Conservation (phyloP, 1,139 yeast species). For the Candida glucosophila region DNA sequence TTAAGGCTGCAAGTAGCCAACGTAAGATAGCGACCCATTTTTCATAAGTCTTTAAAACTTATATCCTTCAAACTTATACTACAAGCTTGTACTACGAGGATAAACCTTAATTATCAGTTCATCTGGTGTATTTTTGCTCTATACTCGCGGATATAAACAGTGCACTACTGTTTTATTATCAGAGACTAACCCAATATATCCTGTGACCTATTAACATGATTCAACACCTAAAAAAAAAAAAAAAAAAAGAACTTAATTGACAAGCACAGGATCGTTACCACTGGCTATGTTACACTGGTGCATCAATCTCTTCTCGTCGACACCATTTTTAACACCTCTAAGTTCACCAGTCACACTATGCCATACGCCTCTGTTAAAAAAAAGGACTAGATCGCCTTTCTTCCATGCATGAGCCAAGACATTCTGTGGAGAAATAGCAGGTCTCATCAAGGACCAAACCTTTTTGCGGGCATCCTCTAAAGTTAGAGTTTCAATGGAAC, state of each 20-base stretch:
- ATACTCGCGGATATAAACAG: no score
- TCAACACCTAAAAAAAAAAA: no score
- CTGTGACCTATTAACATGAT: no score
- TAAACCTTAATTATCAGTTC: no score
- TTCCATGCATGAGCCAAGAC: constrained; percentile 79
- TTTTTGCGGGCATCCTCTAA: constrained; percentile 65
- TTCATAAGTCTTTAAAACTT: constrained; percentile 1
- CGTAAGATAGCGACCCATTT: constrained; percentile 50
- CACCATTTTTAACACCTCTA: constrained; percentile 38
- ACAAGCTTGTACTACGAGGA: no score
- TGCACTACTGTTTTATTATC: no score
- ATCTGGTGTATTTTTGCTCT: no score
- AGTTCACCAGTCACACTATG: constrained; percentile 88
- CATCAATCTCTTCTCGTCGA: constrained; percentile 74
- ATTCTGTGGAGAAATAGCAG: constrained; percentile 67
- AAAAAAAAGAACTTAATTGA: no score
- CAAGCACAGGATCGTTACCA: constrained; percentile 52
- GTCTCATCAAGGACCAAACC: constrained; percentile 68
- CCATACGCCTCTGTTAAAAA: constrained; percentile 83
- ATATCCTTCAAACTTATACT: no score
- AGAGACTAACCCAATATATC: no score
- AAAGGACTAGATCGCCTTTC: constrained; percentile 75
- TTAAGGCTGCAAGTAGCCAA: constrained; percentile 66
- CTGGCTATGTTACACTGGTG: constrained; percentile 90
- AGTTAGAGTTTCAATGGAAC: constrained; percentile 38